These are phyloP conservation scores for Quercus engelmannii DNA, from an alignment of 306 rosid species.

Conservation along the genomic window DNA sequence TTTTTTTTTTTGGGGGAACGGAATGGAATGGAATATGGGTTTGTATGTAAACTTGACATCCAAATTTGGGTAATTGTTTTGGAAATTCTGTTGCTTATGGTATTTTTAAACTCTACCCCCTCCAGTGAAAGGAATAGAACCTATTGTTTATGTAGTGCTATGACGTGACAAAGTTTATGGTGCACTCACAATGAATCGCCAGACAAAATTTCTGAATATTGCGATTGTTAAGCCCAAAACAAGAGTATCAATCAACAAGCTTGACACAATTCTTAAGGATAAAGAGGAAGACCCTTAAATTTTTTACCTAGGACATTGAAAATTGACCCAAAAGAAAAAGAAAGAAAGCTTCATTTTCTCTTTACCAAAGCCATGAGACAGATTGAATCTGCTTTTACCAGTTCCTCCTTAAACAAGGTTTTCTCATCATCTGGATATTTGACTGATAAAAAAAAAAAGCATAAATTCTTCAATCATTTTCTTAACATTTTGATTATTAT, in stretches of 20 bases:
- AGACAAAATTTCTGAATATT: too few relatives aligned
- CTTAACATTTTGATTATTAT: too few relatives aligned
- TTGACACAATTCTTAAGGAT: not conserved
- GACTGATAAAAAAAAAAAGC: not conserved
- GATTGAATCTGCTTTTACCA: conserved; percentile 58
- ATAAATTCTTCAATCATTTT: too few relatives aligned
- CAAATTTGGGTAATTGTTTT: not conserved
- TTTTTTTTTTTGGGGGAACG: too few relatives aligned
- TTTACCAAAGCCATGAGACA: conserved; percentile 73
- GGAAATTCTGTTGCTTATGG: not conserved
- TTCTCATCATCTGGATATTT: conserved; percentile 75
- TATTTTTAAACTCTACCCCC: too few relatives aligned
- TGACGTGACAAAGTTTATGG: too few relatives aligned
- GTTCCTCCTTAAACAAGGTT: conserved; percentile 83
- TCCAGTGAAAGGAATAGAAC: too few relatives aligned
- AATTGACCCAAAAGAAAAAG: not conserved
- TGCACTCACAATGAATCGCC: too few relatives aligned
- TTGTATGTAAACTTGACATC: not conserved
- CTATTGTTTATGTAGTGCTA: too few relatives aligned
- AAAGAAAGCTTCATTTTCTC: conserved; percentile 20
- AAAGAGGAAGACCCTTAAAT: not conserved
- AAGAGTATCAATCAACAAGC: not conserved
- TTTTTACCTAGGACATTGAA: not conserved
- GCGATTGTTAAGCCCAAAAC: not conserved
- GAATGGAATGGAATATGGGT: not conserved